Percentiles rank a stretch among this genome's conserved stretches.
Conservation (phyloP, 2,329 filamentous ascomycete genomes). For the Myotisia sp. region DNA sequence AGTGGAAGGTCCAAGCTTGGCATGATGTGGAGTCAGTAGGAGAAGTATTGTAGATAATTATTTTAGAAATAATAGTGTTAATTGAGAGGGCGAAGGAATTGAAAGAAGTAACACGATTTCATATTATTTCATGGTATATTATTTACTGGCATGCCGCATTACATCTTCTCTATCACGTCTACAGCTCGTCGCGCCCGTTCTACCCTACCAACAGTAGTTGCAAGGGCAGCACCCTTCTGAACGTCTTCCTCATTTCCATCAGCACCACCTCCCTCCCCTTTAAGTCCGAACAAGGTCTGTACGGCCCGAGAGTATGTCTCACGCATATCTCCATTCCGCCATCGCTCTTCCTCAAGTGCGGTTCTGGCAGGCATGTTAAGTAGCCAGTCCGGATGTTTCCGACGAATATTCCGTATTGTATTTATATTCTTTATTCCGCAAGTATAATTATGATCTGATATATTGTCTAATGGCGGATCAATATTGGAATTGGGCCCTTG, state of each 20-base stretch:
- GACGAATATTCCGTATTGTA: background rate
- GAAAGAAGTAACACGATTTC: too few species aligned
- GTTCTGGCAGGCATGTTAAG: slow-evolving; percentile 22
- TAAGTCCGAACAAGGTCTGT: slow-evolving; percentile 25
- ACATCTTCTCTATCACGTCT: slow-evolving; percentile 35
- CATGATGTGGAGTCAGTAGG: too few species aligned
- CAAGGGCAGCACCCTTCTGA: slow-evolving; percentile 22
- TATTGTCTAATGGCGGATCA: too few species aligned
- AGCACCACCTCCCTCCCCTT: slow-evolving; percentile 22
- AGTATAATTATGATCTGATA: too few species aligned
- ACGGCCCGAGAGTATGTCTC: slow-evolving; percentile 29
- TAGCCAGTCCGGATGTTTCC: slow-evolving; percentile 17
- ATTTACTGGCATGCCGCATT: too few species aligned
- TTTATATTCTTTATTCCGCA: background rate
- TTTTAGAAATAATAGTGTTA: too few species aligned
- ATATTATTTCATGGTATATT: too few species aligned
- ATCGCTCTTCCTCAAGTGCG: slow-evolving; percentile 23
- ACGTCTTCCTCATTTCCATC: slow-evolving; percentile 13
- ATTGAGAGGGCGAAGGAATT: too few species aligned
- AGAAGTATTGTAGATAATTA: too few species aligned
- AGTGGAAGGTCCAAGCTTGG: too few species aligned
- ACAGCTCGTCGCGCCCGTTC: slow-evolving; percentile 32
- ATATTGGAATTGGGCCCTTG: too few species aligned
- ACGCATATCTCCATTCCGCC: slow-evolving; percentile 29
- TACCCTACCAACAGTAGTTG: slow-evolving; percentile 33